Evolutionary conservation across 306 rosid species (phyloP).

Genomic region (Myrica gale): DNA sequence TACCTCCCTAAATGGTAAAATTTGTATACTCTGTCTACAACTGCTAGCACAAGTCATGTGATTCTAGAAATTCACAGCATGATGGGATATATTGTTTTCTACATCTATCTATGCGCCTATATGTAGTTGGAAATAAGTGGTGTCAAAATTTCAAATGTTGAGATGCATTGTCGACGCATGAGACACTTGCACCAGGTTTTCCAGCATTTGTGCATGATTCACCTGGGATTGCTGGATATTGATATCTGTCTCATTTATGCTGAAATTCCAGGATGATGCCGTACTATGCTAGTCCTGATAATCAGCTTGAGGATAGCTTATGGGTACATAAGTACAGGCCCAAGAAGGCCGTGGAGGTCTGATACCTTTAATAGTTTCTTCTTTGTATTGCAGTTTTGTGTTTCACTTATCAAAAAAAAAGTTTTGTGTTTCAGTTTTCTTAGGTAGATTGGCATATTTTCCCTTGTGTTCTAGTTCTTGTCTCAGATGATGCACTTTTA

Average conservation of each 20-base stretch:
- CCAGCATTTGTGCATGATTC: conserved; percentile 9
- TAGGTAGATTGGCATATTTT: conserved; percentile 7
- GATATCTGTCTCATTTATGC: conserved; percentile 24
- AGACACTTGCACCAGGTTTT: conserved; percentile 11
- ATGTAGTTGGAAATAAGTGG: not conserved
- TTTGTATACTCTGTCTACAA: not conserved
- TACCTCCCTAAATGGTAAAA: not conserved
- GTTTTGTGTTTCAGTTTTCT: conserved; percentile 21
- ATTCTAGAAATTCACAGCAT: not conserved
- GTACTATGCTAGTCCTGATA: conserved; percentile 44
- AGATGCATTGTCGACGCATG: not conserved
- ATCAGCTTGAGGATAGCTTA: conserved; percentile 46
- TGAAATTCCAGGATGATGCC: conserved; percentile 46
- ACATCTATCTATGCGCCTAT: not conserved
- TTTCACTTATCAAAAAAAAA: conserved; percentile 3
- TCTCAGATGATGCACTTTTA: not conserved
- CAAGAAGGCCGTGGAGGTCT: conserved; percentile 65
- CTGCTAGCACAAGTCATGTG: not conserved
- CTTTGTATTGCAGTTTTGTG: conserved; percentile 19
- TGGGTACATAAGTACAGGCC: conserved; percentile 86
- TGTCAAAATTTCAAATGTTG: not conserved
- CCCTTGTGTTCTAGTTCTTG: not conserved
- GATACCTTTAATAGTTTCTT: conserved; percentile 24
- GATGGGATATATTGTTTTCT: not conserved
- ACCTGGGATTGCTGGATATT: conserved; percentile 16